Conservation (phyloP, 108 stramenopile genomes). For the Asterionellopsis glacialis region DNA sequence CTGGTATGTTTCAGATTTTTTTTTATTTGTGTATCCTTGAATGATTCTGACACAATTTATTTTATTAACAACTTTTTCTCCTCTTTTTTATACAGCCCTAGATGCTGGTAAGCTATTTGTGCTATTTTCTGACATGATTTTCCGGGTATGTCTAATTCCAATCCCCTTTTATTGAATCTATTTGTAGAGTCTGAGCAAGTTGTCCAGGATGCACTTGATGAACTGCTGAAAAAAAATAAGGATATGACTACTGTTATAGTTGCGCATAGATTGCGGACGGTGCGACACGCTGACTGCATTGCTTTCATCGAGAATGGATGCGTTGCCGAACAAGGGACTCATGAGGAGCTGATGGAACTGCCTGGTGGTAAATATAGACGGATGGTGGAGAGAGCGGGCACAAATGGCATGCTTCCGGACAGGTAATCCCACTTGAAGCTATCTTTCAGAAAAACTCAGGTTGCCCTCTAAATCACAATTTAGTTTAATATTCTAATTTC, state of each 20-base stretch:
- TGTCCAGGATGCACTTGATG: conserved; percentile 75
- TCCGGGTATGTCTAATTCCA: no score
- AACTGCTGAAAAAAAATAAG: conserved; percentile 26
- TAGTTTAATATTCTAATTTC: no score
- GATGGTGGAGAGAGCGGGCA: conserved; percentile 39
- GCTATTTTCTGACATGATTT: no score
- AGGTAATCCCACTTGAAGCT: neutral
- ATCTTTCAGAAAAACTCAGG: no score
- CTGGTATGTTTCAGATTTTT: neutral
- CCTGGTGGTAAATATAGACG: conserved; percentile 23
- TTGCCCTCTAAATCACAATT: no score
- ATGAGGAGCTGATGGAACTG: conserved; percentile 62
- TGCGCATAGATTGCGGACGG: conserved; percentile 82
- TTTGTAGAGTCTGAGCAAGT: conserved; percentile 48
- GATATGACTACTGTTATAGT: conserved; percentile 52
- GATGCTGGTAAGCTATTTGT: no score
- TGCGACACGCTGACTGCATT: conserved; percentile 71
- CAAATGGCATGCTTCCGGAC: conserved; percentile 13
- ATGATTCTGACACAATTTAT: neutral
- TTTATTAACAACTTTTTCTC: neutral
- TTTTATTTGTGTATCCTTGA: no score
- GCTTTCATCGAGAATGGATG: conserved; percentile 56
- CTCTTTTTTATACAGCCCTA: conserved; percentile 1
- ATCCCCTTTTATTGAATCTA: neutral
- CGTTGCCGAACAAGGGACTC: conserved; percentile 75